Percentiles rank a stretch among this genome's conserved stretches.
Conservation (phyloP, 805 yeast genomes). For the Yarrowia deformans region DNA sequence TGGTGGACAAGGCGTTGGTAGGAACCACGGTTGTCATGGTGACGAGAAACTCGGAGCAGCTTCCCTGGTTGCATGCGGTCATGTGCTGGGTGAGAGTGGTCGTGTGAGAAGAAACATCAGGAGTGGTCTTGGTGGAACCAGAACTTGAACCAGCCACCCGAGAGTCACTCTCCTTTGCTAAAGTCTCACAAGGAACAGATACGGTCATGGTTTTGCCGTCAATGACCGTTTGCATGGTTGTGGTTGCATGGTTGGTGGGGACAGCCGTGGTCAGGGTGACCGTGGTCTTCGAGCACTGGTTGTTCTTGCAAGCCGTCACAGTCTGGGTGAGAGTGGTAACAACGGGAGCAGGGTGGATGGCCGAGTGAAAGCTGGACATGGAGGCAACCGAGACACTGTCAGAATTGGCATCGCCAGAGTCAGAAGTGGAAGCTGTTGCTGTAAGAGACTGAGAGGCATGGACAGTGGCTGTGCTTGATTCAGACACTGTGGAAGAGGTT, state of each 20-base stretch:
- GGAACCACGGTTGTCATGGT: neutral
- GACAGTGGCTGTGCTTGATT: neutral
- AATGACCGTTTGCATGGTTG: constrained; percentile 1
- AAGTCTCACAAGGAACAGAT: neutral
- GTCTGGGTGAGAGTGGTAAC: constrained; percentile 10
- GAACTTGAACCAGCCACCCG: too few species aligned
- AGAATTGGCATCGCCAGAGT: neutral
- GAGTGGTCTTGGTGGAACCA: too few species aligned
- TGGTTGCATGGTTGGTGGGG: neutral
- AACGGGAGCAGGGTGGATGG: neutral
- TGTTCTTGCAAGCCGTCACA: neutral
- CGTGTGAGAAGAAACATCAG: too few species aligned
- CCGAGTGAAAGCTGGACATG: neutral
- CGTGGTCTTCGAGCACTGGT: neutral
- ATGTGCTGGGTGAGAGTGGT: too few species aligned
- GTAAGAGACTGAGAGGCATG: neutral
- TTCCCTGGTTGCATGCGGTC: too few species aligned
- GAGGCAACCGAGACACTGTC: neutral
- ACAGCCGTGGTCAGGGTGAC: neutral
- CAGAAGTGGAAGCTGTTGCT: neutral
- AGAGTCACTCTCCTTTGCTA: too few species aligned
- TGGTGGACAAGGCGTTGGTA: neutral
- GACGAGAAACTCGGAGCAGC: neutral
- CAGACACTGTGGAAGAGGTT: neutral
- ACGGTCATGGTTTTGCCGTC: neutral